Conservation (phyloP, 331 rosid species). For the Malus hybrid region DNA sequence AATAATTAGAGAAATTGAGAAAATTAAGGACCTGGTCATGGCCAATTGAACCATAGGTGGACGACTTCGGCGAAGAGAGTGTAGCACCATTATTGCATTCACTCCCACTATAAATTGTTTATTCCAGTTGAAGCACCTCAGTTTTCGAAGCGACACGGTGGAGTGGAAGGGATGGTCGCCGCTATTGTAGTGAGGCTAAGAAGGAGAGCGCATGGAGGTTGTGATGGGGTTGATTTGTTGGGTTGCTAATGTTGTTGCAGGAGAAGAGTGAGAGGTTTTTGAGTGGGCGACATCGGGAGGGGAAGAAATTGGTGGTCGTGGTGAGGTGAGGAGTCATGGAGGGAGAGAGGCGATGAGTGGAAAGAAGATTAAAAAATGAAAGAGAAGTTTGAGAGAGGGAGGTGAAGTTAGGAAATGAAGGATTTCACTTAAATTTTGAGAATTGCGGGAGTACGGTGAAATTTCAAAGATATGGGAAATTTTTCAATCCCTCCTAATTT, state of each 20-base stretch:
- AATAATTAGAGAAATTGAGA: too few species aligned
- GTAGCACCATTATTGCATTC: too few species aligned
- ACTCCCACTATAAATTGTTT: too few species aligned
- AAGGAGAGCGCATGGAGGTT: background rate
- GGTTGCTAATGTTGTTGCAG: background rate
- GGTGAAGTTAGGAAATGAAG: background rate
- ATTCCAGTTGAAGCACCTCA: too few species aligned
- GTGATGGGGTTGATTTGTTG: background rate
- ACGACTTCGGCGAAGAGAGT: too few species aligned
- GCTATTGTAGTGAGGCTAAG: constrained; percentile 37
- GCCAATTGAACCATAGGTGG: too few species aligned
- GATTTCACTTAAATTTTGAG: too few species aligned
- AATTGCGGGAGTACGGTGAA: too few species aligned
- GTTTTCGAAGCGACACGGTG: constrained; percentile 53
- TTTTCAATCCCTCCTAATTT: too few species aligned
- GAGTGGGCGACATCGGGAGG: constrained; percentile 14
- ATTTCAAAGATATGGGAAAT: too few species aligned
- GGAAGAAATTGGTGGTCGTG: background rate
- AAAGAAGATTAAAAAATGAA: background rate
- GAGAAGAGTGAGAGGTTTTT: constrained; percentile 3
- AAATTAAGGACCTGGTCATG: too few species aligned
- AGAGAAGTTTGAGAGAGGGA: background rate
- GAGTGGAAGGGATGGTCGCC: constrained; percentile 60
- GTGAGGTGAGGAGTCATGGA: constrained; percentile 34
- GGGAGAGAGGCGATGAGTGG: background rate